A percentile compares a stretch with the other conserved stretches of the same genome.
phyloP scores from a whole-genome alignment of 2,329 filamentous ascomycete genomes.

The Colletotrichum cereale region DNA sequence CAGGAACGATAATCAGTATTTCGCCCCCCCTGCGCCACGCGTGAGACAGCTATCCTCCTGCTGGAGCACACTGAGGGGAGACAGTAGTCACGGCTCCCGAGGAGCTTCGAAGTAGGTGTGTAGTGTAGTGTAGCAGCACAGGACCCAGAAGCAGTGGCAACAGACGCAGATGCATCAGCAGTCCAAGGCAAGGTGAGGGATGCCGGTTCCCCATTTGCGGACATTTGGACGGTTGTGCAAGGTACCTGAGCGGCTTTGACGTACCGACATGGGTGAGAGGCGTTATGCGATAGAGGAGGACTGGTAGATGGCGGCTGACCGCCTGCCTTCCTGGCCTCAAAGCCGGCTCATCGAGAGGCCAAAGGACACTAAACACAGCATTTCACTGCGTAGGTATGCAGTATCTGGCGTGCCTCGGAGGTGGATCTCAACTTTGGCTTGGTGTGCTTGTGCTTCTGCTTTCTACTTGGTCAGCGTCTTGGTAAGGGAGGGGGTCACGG shows the following conservation, averaged over 20 bases:
- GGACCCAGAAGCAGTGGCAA: slow-evolving; percentile 26
- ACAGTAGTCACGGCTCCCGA: slow-evolving; percentile 23
- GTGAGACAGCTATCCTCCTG: too few relatives aligned
- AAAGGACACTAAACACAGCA: slow-evolving; percentile 2
- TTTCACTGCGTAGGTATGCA: slow-evolving; percentile 9
- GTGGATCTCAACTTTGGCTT: slow-evolving; percentile 21
- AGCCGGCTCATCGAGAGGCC: slow-evolving; percentile 7
- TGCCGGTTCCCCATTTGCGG: slow-evolving; percentile 21
- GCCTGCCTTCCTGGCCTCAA: slow-evolving; percentile 21
- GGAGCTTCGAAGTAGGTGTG: slow-evolving; percentile 22
- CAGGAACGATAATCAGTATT: slow-evolving; percentile 7
- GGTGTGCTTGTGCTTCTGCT: slow-evolving; percentile 1
- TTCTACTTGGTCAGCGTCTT: slow-evolving; percentile 7
- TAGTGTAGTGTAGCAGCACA: slow-evolving; percentile 27
- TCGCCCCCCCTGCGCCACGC: too few relatives aligned
- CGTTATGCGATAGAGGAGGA: slow-evolving; percentile 10
- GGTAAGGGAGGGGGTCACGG: slow-evolving; percentile 25
- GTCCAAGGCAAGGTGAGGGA: neutral
- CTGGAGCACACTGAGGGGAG: too few relatives aligned
- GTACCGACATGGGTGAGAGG: slow-evolving; percentile 35
- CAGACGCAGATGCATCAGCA: slow-evolving; percentile 18
- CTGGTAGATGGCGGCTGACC: slow-evolving; percentile 26
- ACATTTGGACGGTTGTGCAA: slow-evolving; percentile 34
- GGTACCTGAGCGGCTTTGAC: slow-evolving; percentile 33
- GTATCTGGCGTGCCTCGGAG: neutral